These are phyloP conservation scores for Casuarina glauca DNA, from an alignment of 306 rosid genomes.

Conservation along the genomic window DNA sequence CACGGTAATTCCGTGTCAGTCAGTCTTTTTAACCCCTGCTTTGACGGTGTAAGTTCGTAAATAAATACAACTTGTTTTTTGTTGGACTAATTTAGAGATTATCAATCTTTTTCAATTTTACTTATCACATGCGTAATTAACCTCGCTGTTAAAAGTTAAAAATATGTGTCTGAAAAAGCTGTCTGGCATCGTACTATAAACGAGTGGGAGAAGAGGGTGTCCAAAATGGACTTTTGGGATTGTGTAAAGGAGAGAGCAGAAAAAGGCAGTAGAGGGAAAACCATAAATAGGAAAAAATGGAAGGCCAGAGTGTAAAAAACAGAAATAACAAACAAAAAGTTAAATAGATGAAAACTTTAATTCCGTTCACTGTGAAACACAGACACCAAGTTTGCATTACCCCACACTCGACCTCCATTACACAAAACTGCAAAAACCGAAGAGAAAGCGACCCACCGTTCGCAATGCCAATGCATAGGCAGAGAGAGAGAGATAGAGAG, in stretches of 20 bases:
- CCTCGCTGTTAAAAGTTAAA: no score
- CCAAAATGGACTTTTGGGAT: constrained; percentile 26
- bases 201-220: neutral
- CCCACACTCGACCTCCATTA: constrained; percentile 31
- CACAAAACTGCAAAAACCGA: constrained; percentile 35
- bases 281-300: constrained; percentile 30
- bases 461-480: constrained; percentile 28
- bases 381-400: constrained; percentile 24
- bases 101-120: no score
- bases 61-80: no score
- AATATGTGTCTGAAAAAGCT: neutral
- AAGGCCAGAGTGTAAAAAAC: constrained; percentile 5
- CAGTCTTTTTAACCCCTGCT: no score
- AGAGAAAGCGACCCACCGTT: constrained; percentile 61
- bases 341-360: neutral
- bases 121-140: no score
- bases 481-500: constrained; percentile 22
- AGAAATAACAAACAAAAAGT: neutral
- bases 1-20: no score
- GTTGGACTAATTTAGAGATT: no score
- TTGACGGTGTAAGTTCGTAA: no score
- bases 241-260: no score
- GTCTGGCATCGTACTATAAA: neutral
- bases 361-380: constrained; percentile 11
- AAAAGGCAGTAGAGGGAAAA: constrained; percentile 8